Base-by-base conservation (phyloP, 2,329 filamentous ascomycete genomes). In the Colletotrichum coccodes region DNA sequence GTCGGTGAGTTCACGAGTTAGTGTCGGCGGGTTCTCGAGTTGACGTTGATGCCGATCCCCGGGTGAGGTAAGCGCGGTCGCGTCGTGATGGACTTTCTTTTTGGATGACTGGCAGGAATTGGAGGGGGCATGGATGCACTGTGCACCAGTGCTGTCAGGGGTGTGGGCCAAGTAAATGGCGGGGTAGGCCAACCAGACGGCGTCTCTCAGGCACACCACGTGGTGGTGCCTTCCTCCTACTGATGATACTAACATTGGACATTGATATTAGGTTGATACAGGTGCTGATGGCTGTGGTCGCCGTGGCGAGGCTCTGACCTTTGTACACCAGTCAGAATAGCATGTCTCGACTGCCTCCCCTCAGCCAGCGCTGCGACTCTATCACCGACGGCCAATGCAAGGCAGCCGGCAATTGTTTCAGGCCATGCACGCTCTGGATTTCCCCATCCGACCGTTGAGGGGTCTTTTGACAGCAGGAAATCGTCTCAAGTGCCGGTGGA, bases 141-240 rank as follows among this genome's bases (percentile, higher is more conserved):
- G 66, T 69, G 66, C 62, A 28, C 54, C 44, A 40, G 32, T 30
- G 47, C 40, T 65, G 61, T 23, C 61, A 56, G 61, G 66, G 66
- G 66, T 64, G 65, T 69, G 66, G 62, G 53, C 64, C 42, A 47
- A 69, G 66, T 69, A 69, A 69, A 69, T 69, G 61, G 66, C 66
- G 66, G 66, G 66, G 66, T 69, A 69, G 49, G 40, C 66, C 54
- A 66, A 69, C 66, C 66, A 66, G 47, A 56, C 54, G 54, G 42
- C 56, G 66, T 44, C 42, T 66, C 36, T 47, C 56, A 60, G 56
- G 62, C 49, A 66, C 62, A 66, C 66, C 66, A 69, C 66, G 66
- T 69, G 66, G 66, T 69, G 66, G 66, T 47, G 12, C 3, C 40
- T 47, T 52, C 40, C 12, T 6, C 7, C 21, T 34, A 6, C 34